Evolutionary conservation across 805 yeast species (phyloP).

Genomic region (Ogataea ramenticola): DNA sequence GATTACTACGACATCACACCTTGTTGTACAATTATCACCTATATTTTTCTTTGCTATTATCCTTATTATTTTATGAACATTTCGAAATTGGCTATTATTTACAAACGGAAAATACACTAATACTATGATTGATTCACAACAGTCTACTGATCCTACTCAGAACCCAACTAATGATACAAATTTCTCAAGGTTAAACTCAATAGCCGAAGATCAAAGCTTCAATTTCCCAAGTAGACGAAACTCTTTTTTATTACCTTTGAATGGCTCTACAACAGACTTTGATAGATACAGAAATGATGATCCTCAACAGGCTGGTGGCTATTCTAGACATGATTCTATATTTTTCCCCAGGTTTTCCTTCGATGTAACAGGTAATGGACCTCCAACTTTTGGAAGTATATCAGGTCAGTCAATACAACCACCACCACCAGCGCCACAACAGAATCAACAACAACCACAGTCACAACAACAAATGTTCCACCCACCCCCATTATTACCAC

Average conservation of each 20-base stretch:
- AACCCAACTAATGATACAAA: slow-evolving; percentile 10
- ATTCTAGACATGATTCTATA: slow-evolving; percentile 22
- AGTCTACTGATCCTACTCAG: slow-evolving; percentile 15
- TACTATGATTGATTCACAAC: slow-evolving; percentile 19
- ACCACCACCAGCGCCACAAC: neutral
- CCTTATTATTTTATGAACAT: too few relatives aligned
- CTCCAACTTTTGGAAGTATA: slow-evolving; percentile 11
- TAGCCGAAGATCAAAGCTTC: slow-evolving; percentile 19
- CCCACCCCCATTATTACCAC: neutral
- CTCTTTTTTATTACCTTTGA: slow-evolving; percentile 16
- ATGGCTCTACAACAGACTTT: slow-evolving; percentile 9
- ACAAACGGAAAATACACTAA: too few relatives aligned
- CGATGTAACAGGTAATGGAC: slow-evolving; percentile 12
- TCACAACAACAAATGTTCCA: neutral
- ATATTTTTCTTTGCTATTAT: too few relatives aligned
- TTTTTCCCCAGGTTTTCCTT: slow-evolving; percentile 23
- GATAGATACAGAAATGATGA: neutral
- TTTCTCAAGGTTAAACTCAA: slow-evolving; percentile 14
- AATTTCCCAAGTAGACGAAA: slow-evolving; percentile 18
- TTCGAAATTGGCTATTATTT: too few relatives aligned
- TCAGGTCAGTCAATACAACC: slow-evolving; percentile 1
- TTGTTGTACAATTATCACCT: too few relatives aligned
- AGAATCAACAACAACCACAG: neutral
- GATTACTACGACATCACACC: too few relatives aligned
- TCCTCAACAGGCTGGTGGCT: slow-evolving; percentile 5